Evolutionary conservation across 805 yeast genomes (phyloP), one percentile per base, ranked within the genome.

Genomic region (Barnettozyma populi): DNA sequence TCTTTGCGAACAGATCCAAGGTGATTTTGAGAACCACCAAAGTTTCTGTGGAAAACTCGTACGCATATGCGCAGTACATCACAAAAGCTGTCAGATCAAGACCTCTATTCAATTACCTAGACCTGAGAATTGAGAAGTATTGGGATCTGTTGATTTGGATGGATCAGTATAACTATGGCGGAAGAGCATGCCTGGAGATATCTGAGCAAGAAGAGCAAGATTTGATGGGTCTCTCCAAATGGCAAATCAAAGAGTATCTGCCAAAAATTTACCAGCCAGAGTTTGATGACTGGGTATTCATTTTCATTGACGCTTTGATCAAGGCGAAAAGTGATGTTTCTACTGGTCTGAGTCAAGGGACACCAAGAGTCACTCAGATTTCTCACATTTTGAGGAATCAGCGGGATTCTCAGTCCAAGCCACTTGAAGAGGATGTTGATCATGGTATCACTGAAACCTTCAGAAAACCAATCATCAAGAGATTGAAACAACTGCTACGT

Each of bases 71-170:
- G 16, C 90, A 88, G 55, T 89, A 89, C 60, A 72, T 88, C 38
- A 74, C 86, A 24, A 84, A 85, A 54, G 81, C 95, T 2, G 80
- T 88, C 3, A 73, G 96, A 57, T 73, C 89, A 0, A 86, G 82
- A 56, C 92, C 95, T 0, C 66, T 90, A 54, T 94, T 94, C 69
- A 80, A 84, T 55, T 90, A 81, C 62, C 68, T 94, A 55, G 97
- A 90, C 55, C 66, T 94, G 53, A 68, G 70, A 19, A 83, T 92
- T 37, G 75, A 72, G 11, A 81, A 80, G 57, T 90, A 87, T 61
- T 94, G 99, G 99, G 97, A 94, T 63, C 60, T 84, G n/a, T 69
- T 94, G 53, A 69, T 94, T 2, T 95, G 97, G 98, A 86, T 92
- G 95, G 97, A 94, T 62, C 82, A 84, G 56, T 79, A 78, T 57